Evolutionary conservation across 768 basidiomycete species (phyloP).

Genomic region (Suillus discolor): DNA sequence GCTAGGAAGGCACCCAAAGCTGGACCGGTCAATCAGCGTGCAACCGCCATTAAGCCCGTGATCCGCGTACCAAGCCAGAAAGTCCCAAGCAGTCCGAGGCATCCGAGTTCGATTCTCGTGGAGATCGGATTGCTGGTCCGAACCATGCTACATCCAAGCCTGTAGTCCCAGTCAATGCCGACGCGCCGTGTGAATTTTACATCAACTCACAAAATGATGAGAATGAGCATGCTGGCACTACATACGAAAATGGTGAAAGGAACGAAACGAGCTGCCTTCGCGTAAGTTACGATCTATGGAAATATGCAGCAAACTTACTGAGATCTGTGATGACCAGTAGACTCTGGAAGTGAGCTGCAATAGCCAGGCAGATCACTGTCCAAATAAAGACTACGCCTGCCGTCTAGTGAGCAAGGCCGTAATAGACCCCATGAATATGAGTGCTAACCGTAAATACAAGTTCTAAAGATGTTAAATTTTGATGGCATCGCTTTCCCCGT

Average conservation of each 20-base stretch:
- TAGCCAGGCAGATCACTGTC: slow-evolving; percentile 77
- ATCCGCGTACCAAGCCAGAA: slow-evolving; percentile 73
- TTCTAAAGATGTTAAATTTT: slow-evolving; percentile 70
- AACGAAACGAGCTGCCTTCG: slow-evolving; percentile 73
- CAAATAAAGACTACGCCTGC: slow-evolving; percentile 69
- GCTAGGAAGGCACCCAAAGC: slow-evolving; percentile 75
- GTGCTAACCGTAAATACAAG: slow-evolving; percentile 64
- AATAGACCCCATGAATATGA: slow-evolving; percentile 2
- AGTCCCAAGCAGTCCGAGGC: slow-evolving; percentile 67
- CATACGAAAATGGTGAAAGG: slow-evolving; percentile 86
- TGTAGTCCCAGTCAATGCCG: slow-evolving; percentile 28
- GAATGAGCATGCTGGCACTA: slow-evolving; percentile 66
- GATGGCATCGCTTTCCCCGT: slow-evolving; percentile 58
- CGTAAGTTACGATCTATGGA: slow-evolving; percentile 1
- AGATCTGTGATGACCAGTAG: slow-evolving; percentile 77
- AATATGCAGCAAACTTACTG: slow-evolving; percentile 48
- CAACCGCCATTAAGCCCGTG: not conserved
- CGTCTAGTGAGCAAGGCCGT: slow-evolving; percentile 11
- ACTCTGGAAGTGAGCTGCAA: slow-evolving; percentile 77
- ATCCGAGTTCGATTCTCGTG: slow-evolving; percentile 74
- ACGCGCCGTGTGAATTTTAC: slow-evolving; percentile 5
- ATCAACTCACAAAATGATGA: slow-evolving; percentile 61
- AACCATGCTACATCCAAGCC: slow-evolving; percentile 66
- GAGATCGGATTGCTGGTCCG: slow-evolving; percentile 76
- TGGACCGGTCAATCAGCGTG: slow-evolving; percentile 32